Evolutionary conservation across 306 rosid species (phyloP).

Genomic region (Luffa acutangula): DNA sequence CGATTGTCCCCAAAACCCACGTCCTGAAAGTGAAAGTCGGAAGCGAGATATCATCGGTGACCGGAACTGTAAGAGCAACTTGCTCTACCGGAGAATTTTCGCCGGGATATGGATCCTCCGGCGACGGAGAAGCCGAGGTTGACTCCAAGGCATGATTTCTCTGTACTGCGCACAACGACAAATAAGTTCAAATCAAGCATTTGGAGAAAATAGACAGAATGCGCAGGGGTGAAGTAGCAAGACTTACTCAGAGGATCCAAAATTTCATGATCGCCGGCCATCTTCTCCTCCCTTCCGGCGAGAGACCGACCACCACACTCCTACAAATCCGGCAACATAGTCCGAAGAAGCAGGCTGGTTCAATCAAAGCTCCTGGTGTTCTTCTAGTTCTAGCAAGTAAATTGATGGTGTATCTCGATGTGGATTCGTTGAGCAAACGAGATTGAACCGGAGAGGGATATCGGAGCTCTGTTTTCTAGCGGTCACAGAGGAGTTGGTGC

Average conservation of each 20-base stretch:
- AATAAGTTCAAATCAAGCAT: not conserved
- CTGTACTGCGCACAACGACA: conserved; percentile 20
- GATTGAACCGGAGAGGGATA: not conserved
- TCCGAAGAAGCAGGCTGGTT: not conserved
- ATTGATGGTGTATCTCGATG: not conserved
- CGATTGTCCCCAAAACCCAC: conserved; percentile 24
- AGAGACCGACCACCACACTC: not conserved
- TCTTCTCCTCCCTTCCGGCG: not conserved
- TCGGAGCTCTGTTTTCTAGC: not conserved
- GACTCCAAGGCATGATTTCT: conserved; percentile 6
- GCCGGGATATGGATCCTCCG: not conserved
- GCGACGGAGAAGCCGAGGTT: not conserved
- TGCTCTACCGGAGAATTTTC: conserved; percentile 32
- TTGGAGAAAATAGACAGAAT: not conserved
- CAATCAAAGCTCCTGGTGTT: not conserved
- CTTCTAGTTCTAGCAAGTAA: not conserved
- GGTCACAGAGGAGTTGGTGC: no score
- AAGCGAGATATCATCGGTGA: conserved; percentile 31
- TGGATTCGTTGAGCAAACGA: not conserved
- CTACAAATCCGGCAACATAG: not conserved
- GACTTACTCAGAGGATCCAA: conserved; percentile 36
- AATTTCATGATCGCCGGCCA: conserved; percentile 23
- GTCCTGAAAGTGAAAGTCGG: conserved; percentile 34
- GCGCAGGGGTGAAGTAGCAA: not conserved
- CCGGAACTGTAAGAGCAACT: conserved; percentile 36